These are phyloP conservation scores for Wallacemonas sp. DNA, from an alignment of 208 protist species.

Conservation along the genomic window DNA sequence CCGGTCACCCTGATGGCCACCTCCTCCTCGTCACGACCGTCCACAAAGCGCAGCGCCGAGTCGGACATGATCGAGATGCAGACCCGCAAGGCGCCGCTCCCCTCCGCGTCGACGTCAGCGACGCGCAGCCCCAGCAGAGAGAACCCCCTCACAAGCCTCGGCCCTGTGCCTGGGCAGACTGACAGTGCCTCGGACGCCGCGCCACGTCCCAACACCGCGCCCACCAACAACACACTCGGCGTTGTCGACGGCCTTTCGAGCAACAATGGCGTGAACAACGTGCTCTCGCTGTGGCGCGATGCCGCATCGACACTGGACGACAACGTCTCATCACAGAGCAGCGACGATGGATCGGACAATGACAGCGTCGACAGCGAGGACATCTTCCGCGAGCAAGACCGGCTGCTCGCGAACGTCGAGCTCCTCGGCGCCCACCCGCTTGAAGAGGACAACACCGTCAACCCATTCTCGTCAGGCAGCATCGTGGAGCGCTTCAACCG, in stretches of 20 bases:
- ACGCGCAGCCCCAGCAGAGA: not conserved
- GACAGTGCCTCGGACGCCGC: not conserved
- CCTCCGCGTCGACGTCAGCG: no score
- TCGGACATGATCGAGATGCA: slow-evolving; percentile 14
- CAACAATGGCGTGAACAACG: not conserved
- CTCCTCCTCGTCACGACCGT: not conserved
- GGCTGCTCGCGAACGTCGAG: not conserved
- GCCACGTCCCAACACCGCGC: not conserved
- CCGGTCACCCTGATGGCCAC: not conserved
- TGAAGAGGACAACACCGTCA: slow-evolving; percentile 17
- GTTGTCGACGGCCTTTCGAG: not conserved
- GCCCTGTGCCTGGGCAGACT: not conserved
- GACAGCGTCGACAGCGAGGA: slow-evolving; percentile 7
- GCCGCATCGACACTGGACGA: not conserved
- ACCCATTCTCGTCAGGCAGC: slow-evolving; percentile 29
- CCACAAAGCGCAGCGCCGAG: not conserved
- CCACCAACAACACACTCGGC: not conserved
- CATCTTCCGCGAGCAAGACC: slow-evolving; percentile 1
- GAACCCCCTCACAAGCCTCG: not conserved
- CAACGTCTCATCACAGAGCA: slow-evolving; percentile 1
- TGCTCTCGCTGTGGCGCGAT: slow-evolving; percentile 2
- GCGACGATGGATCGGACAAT: not conserved
- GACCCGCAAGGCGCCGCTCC: no score
- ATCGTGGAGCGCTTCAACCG: slow-evolving; percentile 36
- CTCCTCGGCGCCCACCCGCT: slow-evolving; percentile 14